Evolutionary conservation across 345 rosid genomes (phyloP).

Genomic region (Passiflora organensis): DNA sequence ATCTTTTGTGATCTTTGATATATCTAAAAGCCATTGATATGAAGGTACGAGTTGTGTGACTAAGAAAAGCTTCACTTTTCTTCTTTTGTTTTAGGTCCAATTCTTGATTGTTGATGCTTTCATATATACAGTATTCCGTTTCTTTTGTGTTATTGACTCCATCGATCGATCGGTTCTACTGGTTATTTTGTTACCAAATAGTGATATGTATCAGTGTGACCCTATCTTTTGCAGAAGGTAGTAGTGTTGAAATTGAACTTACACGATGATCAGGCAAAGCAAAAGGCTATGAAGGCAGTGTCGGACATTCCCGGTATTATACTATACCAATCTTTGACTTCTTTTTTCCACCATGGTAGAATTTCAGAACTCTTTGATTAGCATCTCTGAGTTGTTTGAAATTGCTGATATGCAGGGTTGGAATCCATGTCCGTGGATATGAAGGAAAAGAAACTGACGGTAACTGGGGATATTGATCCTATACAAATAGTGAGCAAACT

Average conservation of each 20-base stretch:
- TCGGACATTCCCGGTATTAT: conserved; percentile 27
- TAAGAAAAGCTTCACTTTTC: too few species aligned
- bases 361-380: not conserved
- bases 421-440: conserved; percentile 44
- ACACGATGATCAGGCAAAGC: conserved; percentile 20
- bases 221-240: not conserved
- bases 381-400: too few species aligned
- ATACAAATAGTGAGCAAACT: conserved; percentile 36
- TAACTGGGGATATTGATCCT: conserved; percentile 50
- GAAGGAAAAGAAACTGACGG: conserved; percentile 58
- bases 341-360: conserved; percentile 1
- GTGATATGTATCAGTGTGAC: not conserved
- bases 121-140: too few species aligned
- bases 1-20: too few species aligned
- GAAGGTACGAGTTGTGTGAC: not conserved
- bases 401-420: conserved; percentile 34
- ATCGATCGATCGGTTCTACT: too few species aligned
- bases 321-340: too few species aligned
- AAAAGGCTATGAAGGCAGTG: conserved; percentile 33
- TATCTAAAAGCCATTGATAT: too few species aligned
- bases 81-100: too few species aligned
- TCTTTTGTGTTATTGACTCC: too few species aligned
- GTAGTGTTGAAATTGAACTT: not conserved
- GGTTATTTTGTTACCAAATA: too few species aligned
- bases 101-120: too few species aligned